Conservation (phyloP, 2,329 filamentous ascomycete species). For the Xylariaceae sp. region DNA sequence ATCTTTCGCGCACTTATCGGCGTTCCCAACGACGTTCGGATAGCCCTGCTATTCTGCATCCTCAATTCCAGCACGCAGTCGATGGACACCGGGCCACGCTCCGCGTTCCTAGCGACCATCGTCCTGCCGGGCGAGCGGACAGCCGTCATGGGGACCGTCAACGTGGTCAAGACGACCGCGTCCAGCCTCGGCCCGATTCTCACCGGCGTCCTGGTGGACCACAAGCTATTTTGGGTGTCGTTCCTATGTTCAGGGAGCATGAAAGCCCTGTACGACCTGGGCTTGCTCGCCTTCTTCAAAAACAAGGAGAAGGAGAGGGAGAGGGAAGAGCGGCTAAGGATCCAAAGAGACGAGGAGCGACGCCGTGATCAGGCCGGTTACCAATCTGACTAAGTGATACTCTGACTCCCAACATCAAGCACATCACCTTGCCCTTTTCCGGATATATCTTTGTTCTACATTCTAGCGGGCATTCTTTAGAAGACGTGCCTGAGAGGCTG, state of each 20-base stretch:
- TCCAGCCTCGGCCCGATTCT: constrained; percentile 65
- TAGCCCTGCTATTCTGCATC: constrained; percentile 63
- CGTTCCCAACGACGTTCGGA: constrained; percentile 52
- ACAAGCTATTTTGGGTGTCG: constrained; percentile 60
- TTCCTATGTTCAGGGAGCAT: constrained; percentile 65
- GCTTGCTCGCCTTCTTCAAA: constrained; percentile 55
- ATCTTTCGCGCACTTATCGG: constrained; percentile 67
- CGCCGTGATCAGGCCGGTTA: neutral
- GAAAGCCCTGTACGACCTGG: constrained; percentile 64
- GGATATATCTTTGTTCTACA: neutral
- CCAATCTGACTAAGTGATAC: neutral
- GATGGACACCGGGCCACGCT: constrained; percentile 73
- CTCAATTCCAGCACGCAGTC: constrained; percentile 63
- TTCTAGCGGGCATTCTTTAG: too few species aligned
- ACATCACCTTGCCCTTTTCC: neutral
- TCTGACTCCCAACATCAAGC: neutral
- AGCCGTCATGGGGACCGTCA: constrained; percentile 70
- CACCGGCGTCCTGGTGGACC: constrained; percentile 64
- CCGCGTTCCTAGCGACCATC: constrained; percentile 69
- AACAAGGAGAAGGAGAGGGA: constrained; percentile 26
- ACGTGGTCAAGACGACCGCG: constrained; percentile 67
- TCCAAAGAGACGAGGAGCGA: constrained; percentile 13
- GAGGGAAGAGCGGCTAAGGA: constrained; percentile 8
- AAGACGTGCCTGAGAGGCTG: too few species aligned
- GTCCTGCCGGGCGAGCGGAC: constrained; percentile 69